Evolutionary conservation across 2,329 filamentous ascomycete genomes (phyloP).

Genomic region (Verruconis gallopava): DNA sequence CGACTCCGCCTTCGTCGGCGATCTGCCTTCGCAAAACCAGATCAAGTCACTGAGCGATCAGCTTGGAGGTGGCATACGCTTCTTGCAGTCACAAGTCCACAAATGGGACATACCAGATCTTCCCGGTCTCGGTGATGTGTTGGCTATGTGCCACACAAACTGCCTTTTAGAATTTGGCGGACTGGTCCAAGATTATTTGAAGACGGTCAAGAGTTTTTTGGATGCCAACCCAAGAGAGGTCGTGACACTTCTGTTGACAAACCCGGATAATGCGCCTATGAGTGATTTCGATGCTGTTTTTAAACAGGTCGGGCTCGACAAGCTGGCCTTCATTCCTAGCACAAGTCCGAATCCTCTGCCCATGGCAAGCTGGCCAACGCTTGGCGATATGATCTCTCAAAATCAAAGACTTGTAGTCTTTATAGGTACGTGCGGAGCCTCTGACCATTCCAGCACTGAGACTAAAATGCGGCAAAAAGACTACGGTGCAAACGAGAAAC

Average conservation of each 20-base stretch:
- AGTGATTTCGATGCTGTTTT: conserved; percentile 36
- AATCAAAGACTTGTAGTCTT: conserved; percentile 56
- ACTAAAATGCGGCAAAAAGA: conserved; percentile 7
- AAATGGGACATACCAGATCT: conserved; percentile 30
- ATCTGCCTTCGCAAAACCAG: conserved; percentile 58
- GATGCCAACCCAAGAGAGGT: conserved; percentile 58
- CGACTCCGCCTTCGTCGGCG: conserved; percentile 55
- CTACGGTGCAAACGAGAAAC: conserved; percentile 17
- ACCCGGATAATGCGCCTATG: conserved; percentile 47
- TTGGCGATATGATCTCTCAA: conserved; percentile 51
- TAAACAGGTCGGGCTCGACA: conserved; percentile 35
- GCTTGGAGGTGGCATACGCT: conserved; percentile 57
- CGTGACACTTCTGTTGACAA: conserved; percentile 61
- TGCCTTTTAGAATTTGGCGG: conserved; percentile 60
- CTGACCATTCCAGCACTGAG: neutral
- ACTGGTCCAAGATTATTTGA: conserved; percentile 49
- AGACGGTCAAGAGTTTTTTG: conserved; percentile 54
- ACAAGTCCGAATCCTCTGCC: conserved; percentile 26
- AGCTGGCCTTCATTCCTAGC: conserved; percentile 39
- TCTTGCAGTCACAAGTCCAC: conserved; percentile 63
- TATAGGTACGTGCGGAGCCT: conserved; percentile 36
- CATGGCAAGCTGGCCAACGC: conserved; percentile 52
- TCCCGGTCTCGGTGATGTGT: too few relatives aligned
- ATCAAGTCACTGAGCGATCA: conserved; percentile 59
- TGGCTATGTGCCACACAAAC: conserved; percentile 56